Base-by-base conservation (phyloP, 371 early-diverging fungal genomes). In the Enterospora canceri region DNA sequence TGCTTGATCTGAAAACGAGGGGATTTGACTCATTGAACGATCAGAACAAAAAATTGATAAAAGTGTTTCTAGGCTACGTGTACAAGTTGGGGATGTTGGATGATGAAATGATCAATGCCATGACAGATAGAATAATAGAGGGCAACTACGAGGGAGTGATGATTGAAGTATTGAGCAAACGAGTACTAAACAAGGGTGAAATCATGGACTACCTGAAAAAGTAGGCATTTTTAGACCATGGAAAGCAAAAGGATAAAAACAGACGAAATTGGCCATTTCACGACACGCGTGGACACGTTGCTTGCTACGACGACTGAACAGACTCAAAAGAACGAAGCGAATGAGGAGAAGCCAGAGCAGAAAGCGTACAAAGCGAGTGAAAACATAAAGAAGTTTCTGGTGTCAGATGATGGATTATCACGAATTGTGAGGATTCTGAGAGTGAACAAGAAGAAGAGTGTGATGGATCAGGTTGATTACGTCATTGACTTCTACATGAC, bases 291-390 rank as follows among this genome's bases (percentile, higher is more conserved):
- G 54, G 47, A 33, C 15, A 48, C 4, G 1, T 46, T 21, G 26
- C 33, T 34, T 32, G 16, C 4, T 31, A 12, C 19, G 30, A 40
- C 26, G 4, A 47, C 35, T 57, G 34, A 26, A 18, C 18, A 66
- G 31, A 32, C 18, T 29, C 35, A 18, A 24, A 24, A 60, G 1
- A 28, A 19, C 16, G 30, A 30, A 35, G 32, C 1, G 2, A 67
- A 58, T 49, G 33, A 61, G 15, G 33, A 29, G 53, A 66, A 58
- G n/a, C n/a, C n/a, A n/a, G n/a, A n/a, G n/a, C n/a, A n/a, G n/a
- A n/a, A n/a, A n/a, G n/a, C n/a, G 59, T 75, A 71, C 54, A 71
- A 59, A 40, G 75, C 70, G 32, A 61, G 28, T 32, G 55, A 61
- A 19, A 46, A 56, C 15, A 58, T 67, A 49, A 62, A 66, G 33